Percentiles rank a stretch among this genome's conserved stretches.
Conservation (phyloP, 192 early-diverging fungal genomes). For the Gonapodya prolifera region DNA sequence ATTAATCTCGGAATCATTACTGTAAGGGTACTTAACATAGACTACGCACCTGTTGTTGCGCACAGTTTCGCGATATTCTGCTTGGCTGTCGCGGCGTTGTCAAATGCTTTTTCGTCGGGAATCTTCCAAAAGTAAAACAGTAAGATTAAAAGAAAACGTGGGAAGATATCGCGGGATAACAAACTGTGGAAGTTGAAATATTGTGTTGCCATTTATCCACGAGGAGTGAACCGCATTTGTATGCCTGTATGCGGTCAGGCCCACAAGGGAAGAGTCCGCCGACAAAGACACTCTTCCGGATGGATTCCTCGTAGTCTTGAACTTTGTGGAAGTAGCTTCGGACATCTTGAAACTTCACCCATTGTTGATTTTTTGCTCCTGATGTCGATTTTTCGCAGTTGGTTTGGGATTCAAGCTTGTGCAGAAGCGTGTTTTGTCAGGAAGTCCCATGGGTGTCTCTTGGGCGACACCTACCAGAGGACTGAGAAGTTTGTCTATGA, state of each 20-base stretch:
- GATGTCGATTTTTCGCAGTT: background rate
- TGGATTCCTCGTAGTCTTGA: conserved; percentile 29
- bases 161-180: background rate
- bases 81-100: background rate
- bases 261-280: conserved; percentile 44
- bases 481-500: conserved; percentile 38
- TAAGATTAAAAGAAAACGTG: background rate
- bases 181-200: no score
- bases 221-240: conserved; percentile 37
- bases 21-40: background rate
- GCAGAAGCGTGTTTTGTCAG: background rate
- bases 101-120: background rate
- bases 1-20: background rate
- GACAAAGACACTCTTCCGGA: conserved; percentile 35
- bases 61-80: background rate
- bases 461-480: conserved; percentile 14
- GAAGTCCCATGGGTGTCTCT: background rate
- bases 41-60: background rate
- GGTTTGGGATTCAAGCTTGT: background rate
- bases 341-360: conserved; percentile 24
- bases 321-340: conserved; percentile 40
- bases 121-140: background rate
- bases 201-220: conserved; percentile 16
- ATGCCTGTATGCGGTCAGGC: conserved; percentile 43
- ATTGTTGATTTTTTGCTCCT: background rate